A percentile compares a stretch with the other conserved stretches of the same genome.
Evolutionary conservation across 192 early-diverging fungal genomes (phyloP).

Genomic region (Coemansia umbellata): DNA sequence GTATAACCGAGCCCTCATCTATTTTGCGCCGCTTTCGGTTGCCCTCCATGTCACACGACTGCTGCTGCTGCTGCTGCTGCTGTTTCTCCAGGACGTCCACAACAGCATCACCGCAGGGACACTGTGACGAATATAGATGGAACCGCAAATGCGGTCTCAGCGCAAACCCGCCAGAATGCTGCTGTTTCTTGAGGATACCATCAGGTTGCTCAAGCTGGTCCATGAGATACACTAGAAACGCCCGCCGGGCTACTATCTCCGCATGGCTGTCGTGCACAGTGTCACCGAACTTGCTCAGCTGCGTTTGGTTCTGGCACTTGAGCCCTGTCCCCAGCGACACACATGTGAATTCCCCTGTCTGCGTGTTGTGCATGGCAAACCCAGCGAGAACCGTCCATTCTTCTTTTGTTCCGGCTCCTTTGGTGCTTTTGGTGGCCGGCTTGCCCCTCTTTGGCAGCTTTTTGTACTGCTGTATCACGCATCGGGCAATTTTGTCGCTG

Average conservation of each 20-base stretch:
- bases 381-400: conserved; percentile 90
- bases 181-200: background rate
- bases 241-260: conserved; percentile 80
- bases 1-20: background rate
- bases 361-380: conserved; percentile 50
- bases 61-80: background rate
- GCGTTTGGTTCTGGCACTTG: conserved; percentile 69
- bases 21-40: conserved; percentile 17
- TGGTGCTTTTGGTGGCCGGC: conserved; percentile 47
- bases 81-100: background rate
- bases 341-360: conserved; percentile 6
- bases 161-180: background rate
- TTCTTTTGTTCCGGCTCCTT: conserved; percentile 11
- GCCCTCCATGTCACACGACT: too few species aligned
- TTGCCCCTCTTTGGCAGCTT: conserved; percentile 73
- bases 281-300: conserved; percentile 60
- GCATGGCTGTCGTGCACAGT: conserved; percentile 82
- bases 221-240: conserved; percentile 61
- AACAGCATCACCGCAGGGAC: conserved; percentile 37
- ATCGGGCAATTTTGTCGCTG: conserved; percentile 47
- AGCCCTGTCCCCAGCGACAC: conserved; percentile 67
- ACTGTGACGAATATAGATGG: conserved; percentile 40
- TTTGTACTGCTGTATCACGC: conserved; percentile 54
- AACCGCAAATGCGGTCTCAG: background rate
- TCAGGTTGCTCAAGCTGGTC: conserved; percentile 4